phyloP scores from a whole-genome alignment of 2,329 filamentous ascomycete species.

The Thelonectria rubi region DNA sequence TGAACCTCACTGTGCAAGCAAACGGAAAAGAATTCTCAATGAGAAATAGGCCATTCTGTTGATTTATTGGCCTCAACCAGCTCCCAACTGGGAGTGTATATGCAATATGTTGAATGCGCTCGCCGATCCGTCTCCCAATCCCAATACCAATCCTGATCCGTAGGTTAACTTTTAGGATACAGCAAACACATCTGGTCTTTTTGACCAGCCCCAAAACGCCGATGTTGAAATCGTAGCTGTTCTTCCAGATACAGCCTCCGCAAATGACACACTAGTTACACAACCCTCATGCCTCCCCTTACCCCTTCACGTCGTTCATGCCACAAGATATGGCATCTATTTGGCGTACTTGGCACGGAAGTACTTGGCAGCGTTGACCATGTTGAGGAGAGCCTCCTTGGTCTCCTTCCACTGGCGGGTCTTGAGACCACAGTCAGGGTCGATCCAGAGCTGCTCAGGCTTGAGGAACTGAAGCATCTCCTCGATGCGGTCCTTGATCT shows the following conservation, averaged over 20 bases:
- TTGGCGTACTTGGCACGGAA: conserved; percentile 90
- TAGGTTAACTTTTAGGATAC: conserved; percentile 50
- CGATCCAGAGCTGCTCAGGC: conserved; percentile 99
- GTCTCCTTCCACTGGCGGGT: conserved; percentile 99
- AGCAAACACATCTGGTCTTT: conserved; percentile 49
- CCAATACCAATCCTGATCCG: conserved; percentile 44
- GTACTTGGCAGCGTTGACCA: conserved; percentile 98
- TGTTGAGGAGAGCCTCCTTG: conserved; percentile 93
- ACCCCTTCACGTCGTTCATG: conserved; percentile 33
- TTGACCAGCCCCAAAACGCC: conserved; percentile 57
- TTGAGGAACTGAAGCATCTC: conserved; percentile 99
- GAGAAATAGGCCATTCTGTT: conserved; percentile 44
- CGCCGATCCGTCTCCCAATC: conserved; percentile 44
- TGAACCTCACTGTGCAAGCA: not conserved
- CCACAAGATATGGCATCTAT: conserved; percentile 50
- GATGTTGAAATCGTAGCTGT: conserved; percentile 67
- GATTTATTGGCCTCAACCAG: conserved; percentile 42
- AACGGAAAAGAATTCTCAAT: conserved; percentile 29
- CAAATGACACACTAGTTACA: conserved; percentile 46
- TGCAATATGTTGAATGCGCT: conserved; percentile 54
- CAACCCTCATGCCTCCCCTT: conserved; percentile 37
- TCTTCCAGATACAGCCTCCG: conserved; percentile 49
- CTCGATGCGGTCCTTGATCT: conserved; percentile 96
- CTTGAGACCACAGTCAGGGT: conserved; percentile 99
- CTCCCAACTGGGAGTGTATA: conserved; percentile 48